Evolutionary conservation across 805 yeast genomes (phyloP), one percentile per base, ranked within the genome.

Genomic region (Lipomyces spencermartinsiae): DNA sequence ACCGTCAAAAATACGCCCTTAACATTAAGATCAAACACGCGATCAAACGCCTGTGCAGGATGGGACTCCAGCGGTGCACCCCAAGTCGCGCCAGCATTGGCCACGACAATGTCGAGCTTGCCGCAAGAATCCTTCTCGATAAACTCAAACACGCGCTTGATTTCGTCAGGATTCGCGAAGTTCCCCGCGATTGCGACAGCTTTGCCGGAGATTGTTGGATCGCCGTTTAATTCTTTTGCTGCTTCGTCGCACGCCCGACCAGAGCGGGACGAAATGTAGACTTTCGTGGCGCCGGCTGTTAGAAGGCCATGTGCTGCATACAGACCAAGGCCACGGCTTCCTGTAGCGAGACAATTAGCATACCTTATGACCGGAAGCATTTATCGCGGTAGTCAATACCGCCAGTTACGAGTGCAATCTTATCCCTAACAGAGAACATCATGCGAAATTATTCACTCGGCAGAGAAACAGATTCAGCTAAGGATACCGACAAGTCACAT

Each of bases 31-130:
- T 83, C 83, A 75, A 89, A 76, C 6, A 90, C 89, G 76, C 89
- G 89, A 71, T 83, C 85, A 71, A 89, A 76, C 1, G 91, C 92
- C 2, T 78, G 68, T 35, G 86, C 86, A 2, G 91, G 86, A 74
- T 90, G 93, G 10, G 79, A 78, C 51, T 82, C 87, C 60, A 90
- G 77, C 12, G 85, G 85, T 1, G 86, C 88, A 22, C 93, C 93
- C 93, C 93, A 89, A 14, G 89, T 79, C 8, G 93, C 92, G 37
- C 94, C 94, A 5, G 94, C 93, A 74, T 89, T 90, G 60, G 93
- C 91, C 73, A 88, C 82, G 70, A 89, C 81, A 68, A 89, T 87
- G 76, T 89, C 87, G 49, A 89, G 82, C 73, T 82, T 80, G 14
- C 74, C 33, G 33, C 84, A 83, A 25, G 74, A 75, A 31, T 57